A percentile compares a stretch with the other conserved stretches of the same genome.
Conservation (phyloP, 805 yeast genomes). For the Metschnikowia cubensis region DNA sequence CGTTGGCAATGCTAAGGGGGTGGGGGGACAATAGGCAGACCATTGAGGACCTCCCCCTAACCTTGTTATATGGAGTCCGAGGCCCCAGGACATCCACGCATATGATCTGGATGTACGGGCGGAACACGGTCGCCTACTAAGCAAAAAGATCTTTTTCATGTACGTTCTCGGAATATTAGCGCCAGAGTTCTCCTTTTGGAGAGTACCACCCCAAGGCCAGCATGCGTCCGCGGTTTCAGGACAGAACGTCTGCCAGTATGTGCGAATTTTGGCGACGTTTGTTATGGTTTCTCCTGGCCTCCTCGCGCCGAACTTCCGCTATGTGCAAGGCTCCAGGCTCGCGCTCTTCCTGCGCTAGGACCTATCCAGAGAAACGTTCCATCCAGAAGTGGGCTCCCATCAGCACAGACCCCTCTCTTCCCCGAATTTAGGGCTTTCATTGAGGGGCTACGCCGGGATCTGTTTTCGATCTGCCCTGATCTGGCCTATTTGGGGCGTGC, state of each 20-base stretch:
- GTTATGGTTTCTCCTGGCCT: constrained; percentile 3
- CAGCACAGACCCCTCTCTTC: no score
- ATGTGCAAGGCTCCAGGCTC: neutral
- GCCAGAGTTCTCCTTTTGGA: neutral
- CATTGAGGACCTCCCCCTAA: no score
- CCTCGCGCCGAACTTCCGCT: neutral
- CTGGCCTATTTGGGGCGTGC: neutral
- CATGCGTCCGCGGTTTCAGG: constrained; percentile 1
- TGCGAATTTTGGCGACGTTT: constrained; percentile 5
- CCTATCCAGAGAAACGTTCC: no score
- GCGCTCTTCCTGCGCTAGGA: neutral
- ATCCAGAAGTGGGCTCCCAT: no score
- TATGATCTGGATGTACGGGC: no score
- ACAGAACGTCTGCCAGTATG: neutral
- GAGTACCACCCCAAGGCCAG: neutral
- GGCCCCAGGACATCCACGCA: no score
- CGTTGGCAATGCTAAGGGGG: no score
- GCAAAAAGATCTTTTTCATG: neutral
- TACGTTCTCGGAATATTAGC: neutral
- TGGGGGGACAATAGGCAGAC: no score
- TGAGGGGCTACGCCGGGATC: neutral
- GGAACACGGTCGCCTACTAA: neutral
- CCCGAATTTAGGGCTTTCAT: neutral
- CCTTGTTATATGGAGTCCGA: no score
- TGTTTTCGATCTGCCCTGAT: neutral